These are phyloP conservation scores for Ceratobasidium sp. DNA, from an alignment of 1,284 basidiomycete species.

Conservation along the genomic window DNA sequence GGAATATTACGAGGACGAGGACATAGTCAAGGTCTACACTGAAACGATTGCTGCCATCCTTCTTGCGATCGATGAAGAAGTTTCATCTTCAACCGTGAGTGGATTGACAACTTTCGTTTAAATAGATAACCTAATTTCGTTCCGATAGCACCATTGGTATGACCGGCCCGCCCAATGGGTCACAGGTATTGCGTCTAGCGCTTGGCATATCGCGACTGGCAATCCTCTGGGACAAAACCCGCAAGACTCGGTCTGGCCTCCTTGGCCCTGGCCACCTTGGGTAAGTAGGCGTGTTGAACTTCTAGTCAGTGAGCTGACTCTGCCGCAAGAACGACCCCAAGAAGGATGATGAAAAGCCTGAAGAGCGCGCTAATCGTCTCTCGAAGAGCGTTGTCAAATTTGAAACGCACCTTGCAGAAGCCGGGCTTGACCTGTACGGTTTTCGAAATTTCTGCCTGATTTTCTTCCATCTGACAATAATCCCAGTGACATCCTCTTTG, in stretches of 20 bases:
- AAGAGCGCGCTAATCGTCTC: conserved; percentile 64
- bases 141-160: conserved; percentile 23
- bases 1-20: conserved; percentile 90
- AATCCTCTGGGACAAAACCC: conserved; percentile 11
- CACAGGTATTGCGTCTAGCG: conserved; percentile 52
- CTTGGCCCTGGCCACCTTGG: conserved; percentile 89
- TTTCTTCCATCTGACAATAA: neutral
- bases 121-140: neutral
- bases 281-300: conserved; percentile 55
- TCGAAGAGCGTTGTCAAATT: conserved; percentile 80
- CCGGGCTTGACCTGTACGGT: conserved; percentile 78
- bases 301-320: neutral
- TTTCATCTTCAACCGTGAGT: neutral
- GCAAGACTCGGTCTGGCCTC: conserved; percentile 51
- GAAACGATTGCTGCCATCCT: conserved; percentile 75
- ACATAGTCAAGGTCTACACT: conserved; percentile 73
- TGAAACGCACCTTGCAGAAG: conserved; percentile 81
- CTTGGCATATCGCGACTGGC: conserved; percentile 23
- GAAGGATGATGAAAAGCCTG: conserved; percentile 50
- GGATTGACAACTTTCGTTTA: too few relatives aligned
- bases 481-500: conserved; percentile 64
- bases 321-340: conserved; percentile 54
- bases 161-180: conserved; percentile 53
- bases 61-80: conserved; percentile 60
- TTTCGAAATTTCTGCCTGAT: conserved; percentile 36